Evolutionary conservation across 2,329 filamentous ascomycete genomes (phyloP), one percentile per base, ranked within the genome.

Genomic region (Polychaeton citri): DNA sequence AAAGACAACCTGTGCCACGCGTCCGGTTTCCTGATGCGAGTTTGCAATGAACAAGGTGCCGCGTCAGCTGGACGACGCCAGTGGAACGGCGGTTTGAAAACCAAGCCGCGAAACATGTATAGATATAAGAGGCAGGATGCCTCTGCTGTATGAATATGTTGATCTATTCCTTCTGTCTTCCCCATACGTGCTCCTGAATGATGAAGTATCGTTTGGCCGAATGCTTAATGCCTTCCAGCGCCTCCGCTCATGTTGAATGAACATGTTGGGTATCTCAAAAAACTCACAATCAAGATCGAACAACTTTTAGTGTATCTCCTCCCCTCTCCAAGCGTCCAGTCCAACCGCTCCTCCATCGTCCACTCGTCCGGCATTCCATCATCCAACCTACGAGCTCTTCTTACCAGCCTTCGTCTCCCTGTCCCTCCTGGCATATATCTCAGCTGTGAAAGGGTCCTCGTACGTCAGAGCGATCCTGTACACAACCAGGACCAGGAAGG

Each of bases 391-490:
- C n/a, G n/a, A n/a, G n/a, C n/a, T 52, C 50, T 63, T 61, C 18
- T 58, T 19, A 39, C 52, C 57, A 42, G 48, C 54, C 49, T 61
- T 60, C 46, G 51, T 39, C 52, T 66, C 62, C 46, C 60, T 54
- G 38, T 86, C 81, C 41, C 83, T 72, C 75, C 90, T 92, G 47
- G 79, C 81, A 60, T 96, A 98, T 54, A 98, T 98, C 46, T 73
- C 82, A 3, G 76, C 75, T 5, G 90, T 98, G 63, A 96, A 98
- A 4, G 88, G 88, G 61, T 96, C 88, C 68, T 96, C 88, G 64
- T 77, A 94, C 50, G 68, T 68, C 54, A 94, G 68, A 8, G 88
- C 88, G 43, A 94, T 62, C 54, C 77, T 66, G 61, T 96, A 96
- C 38, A 85, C 74, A 18, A 79, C 52, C 47, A 81, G 72, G 10